Evolutionary conservation across 2,329 filamentous ascomycete genomes (phyloP), one percentile per base, ranked within the genome.

Genomic region (Xylaria sp.): DNA sequence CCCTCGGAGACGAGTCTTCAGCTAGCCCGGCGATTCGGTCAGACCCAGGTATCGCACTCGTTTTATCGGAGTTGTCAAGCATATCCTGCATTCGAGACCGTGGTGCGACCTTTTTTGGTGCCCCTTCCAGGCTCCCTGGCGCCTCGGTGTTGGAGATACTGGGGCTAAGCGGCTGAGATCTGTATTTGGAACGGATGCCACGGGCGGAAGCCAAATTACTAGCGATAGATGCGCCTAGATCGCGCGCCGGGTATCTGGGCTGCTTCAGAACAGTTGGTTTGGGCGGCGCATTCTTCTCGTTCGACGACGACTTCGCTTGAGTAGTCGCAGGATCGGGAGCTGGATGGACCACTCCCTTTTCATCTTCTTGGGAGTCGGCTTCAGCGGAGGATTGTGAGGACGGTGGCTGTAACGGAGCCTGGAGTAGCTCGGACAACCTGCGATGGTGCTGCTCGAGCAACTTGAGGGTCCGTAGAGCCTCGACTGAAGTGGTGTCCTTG

Each of bases 381-480:
- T 84, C 83, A 57, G 80, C 74, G 18, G 79, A 65, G 39, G 72
- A 69, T 48, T 78, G 76, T 44, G 82, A 81, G 8, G 81, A 78
- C 48, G 87, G 84, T 66, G 85, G 83, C 63, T 87, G 86, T 78
- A 85, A 82, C 46, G 92, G 91, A 52, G 91, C 88, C 76, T 91
- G 91, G 72, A 98, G 88, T 51, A 98, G 89, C 72, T 92, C 89
- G 18, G 94, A 94, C 13, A 98, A 90, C 71, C 90, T 90, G 73
- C 90, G 89, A 79, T 99, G 96, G 79, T 99, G 94, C 72, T 92
- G 87, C 80, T 98, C 94, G 67, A 99, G 90, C 2, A 98, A 87
- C 73, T 88, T 89, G 69, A 99, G 85, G 10, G 94, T 96, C 62
- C 96, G 90, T 59, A 97, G 82, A 15, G 94, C 95, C 85, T 97